Conservation (phyloP, 1,284 basidiomycete species). For the Boletus semigastroideus region DNA sequence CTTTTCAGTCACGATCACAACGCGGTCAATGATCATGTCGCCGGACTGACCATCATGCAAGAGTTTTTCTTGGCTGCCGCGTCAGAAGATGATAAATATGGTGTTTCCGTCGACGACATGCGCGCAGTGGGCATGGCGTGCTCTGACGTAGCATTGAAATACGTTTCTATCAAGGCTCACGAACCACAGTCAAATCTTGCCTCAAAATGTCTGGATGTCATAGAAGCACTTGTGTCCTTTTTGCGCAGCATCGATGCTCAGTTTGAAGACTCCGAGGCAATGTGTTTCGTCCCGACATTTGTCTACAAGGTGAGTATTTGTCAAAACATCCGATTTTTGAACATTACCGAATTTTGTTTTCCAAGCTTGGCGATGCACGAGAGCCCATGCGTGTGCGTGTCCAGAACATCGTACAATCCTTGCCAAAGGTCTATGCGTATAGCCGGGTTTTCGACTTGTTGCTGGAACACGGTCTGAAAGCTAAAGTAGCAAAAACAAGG, state of each 20-base stretch:
- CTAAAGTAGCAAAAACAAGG: constrained; percentile 89
- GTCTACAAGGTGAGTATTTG: constrained; percentile 74
- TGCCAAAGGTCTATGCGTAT: constrained; percentile 84
- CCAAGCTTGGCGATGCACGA: constrained; percentile 76
- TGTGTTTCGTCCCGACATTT: constrained; percentile 88
- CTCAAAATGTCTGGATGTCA: constrained; percentile 86
- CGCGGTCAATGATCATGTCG: constrained; percentile 90
- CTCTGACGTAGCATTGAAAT: constrained; percentile 92
- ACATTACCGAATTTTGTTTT: constrained; percentile 3
- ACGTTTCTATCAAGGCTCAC: constrained; percentile 86
- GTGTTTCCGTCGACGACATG: constrained; percentile 51
- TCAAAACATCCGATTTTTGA: neutral
- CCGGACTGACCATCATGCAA: constrained; percentile 70
- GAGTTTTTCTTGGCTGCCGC: constrained; percentile 71
- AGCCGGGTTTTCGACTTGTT: constrained; percentile 88
- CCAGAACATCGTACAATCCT: constrained; percentile 67
- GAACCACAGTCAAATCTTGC: constrained; percentile 93
- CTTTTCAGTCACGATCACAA: constrained; percentile 97
- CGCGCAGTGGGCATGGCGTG: constrained; percentile 82
- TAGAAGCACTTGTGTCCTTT: constrained; percentile 78
- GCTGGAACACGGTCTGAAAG: constrained; percentile 82
- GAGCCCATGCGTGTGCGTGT: constrained; percentile 73
- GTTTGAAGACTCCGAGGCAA: constrained; percentile 85
- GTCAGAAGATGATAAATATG: constrained; percentile 60
- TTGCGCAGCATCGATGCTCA: constrained; percentile 74